Evolutionary conservation across 306 rosid genomes (phyloP).

Genomic region (Rubus parviflorus): DNA sequence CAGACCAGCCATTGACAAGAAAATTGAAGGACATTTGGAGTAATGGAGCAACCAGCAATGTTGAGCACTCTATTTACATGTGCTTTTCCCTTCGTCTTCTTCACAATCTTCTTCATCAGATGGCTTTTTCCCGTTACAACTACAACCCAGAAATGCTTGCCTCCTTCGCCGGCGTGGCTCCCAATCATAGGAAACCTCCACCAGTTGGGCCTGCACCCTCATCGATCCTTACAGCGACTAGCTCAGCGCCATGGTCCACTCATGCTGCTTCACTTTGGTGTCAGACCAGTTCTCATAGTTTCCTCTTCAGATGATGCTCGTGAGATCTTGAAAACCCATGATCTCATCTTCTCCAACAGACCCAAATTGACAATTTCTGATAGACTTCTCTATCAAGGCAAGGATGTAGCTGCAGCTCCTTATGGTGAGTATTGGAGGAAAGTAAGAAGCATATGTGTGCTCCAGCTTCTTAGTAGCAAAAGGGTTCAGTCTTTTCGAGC

Average conservation of each 20-base stretch:
- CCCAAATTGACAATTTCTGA: background rate
- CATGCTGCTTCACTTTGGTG: conserved; percentile 36
- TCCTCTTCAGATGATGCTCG: conserved; percentile 29
- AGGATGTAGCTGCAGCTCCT: conserved; percentile 20
- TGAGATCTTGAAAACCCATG: conserved; percentile 41
- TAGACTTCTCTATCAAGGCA: conserved; percentile 12
- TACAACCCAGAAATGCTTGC: background rate
- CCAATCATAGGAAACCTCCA: conserved; percentile 39
- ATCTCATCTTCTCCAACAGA: conserved; percentile 29
- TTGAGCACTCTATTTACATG: background rate
- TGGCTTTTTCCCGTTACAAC: background rate
- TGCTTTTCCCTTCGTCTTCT: conserved; percentile 2
- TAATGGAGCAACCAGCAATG: background rate
- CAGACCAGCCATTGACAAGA: too few species aligned
- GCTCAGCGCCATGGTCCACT: conserved; percentile 26
- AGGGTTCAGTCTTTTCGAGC: conserved; percentile 32
- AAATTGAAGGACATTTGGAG: too few species aligned
- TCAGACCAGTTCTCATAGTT: conserved; percentile 20
- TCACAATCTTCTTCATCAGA: conserved; percentile 23
- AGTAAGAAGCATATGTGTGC: conserved; percentile 22
- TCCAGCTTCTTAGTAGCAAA: conserved; percentile 36
- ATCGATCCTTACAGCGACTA: conserved; percentile 18
- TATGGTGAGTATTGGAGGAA: conserved; percentile 52
- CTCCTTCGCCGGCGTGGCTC: conserved; percentile 30
- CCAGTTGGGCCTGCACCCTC: conserved; percentile 27